phyloP scores from a whole-genome alignment of 345 rosid species.

The Nephelium lappaceum region DNA sequence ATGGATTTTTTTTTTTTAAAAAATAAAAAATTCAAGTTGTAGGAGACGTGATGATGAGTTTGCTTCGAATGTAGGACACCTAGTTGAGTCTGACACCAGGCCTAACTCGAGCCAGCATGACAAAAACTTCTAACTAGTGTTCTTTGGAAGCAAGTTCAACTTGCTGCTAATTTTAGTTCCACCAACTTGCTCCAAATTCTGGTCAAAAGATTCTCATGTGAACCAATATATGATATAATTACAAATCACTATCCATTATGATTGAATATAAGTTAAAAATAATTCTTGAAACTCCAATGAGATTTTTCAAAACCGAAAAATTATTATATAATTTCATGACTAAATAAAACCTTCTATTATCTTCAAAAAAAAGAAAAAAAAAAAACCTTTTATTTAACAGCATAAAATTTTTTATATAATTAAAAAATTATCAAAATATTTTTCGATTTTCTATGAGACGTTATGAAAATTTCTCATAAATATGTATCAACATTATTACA shows the following conservation, averaged over 20 bases:
- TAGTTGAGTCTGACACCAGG: constrained; percentile 1
- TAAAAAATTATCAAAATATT: too few species aligned
- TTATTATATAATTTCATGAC: too few species aligned
- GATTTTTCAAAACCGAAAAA: too few species aligned
- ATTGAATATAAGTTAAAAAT: neutral
- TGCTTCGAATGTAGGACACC: constrained; percentile 5
- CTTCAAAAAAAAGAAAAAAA: too few species aligned
- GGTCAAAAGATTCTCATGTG: neutral
- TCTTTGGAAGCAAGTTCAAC: constrained; percentile 1
- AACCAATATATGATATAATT: neutral
- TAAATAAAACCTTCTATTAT: too few species aligned
- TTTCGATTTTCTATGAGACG: too few species aligned
- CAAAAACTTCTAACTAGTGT: neutral
- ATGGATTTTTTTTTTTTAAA: neutral
- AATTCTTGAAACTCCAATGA: too few species aligned
- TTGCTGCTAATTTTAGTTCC: neutral
- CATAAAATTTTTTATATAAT: too few species aligned
- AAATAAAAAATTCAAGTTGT: neutral
- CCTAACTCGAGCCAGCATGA: neutral
- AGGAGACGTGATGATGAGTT: neutral
- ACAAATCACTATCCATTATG: too few species aligned
- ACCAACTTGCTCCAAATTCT: neutral
- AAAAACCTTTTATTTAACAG: too few species aligned
- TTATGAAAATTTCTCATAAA: too few species aligned
- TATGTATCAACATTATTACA: too few species aligned